phyloP scores from a whole-genome alignment of 176 grass and related monocot genomes.

The Elaeis guineensis region DNA sequence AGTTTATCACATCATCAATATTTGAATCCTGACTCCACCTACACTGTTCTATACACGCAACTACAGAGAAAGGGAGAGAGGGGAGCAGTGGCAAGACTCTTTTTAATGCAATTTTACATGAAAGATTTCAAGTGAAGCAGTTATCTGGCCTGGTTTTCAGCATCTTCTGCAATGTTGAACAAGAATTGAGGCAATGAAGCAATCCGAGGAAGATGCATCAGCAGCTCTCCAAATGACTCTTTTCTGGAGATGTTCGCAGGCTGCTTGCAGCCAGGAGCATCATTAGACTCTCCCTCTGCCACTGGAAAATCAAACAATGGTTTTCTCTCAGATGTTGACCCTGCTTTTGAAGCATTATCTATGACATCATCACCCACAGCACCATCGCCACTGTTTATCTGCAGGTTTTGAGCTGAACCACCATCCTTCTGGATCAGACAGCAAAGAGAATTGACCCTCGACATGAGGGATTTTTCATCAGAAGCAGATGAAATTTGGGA shows the following conservation, averaged over 20 bases:
- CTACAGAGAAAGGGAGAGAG: no score
- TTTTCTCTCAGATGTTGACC: slow-evolving; percentile 6
- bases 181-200: slow-evolving; percentile 61
- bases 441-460: slow-evolving; percentile 73
- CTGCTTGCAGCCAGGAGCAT: neutral
- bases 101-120: no score
- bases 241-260: slow-evolving; percentile 19
- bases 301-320: neutral
- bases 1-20: no score
- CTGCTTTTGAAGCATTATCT: neutral
- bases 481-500: slow-evolving; percentile 30
- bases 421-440: slow-evolving; percentile 52
- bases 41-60: no score
- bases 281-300: slow-evolving; percentile 3
- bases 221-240: slow-evolving; percentile 48
- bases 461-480: slow-evolving; percentile 70
- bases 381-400: neutral
- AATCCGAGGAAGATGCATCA: slow-evolving; percentile 49
- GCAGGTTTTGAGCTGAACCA: neutral
- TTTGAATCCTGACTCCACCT: no score
- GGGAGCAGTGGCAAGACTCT: no score
- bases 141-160: no score
- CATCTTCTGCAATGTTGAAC: slow-evolving; percentile 2
- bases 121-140: no score
- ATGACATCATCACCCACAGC: neutral